Base-by-base conservation (phyloP, 2,329 filamentous ascomycete species). In the Trichophyton equinum region DNA sequence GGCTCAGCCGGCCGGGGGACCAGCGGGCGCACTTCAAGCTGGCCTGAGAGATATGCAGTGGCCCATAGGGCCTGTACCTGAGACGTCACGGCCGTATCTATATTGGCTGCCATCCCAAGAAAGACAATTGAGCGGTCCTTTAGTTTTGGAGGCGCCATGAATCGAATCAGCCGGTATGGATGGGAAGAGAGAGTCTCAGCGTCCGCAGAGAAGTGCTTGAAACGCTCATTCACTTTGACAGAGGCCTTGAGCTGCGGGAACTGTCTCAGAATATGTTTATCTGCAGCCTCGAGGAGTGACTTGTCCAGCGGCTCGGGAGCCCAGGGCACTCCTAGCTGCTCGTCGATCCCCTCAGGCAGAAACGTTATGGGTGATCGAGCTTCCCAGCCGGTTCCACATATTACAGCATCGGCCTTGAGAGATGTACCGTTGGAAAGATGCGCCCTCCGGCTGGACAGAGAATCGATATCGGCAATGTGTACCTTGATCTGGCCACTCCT, bases 51-150 rank as follows among this genome's bases (percentile, higher is more conserved):
- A 68, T 84, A 89, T 0, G 87, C 85, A 0, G 78, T 76, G 33
- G 86, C 77, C 85, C 85, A 88, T 2, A 87, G 74, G 0, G 81
- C 81, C 59, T 80, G 76, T 4, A 75, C 58, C 60, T 78, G 74
- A 8, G 75, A 69, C 1, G 71, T 69, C 25, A 73, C 65, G 2
- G 67, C 61, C 60, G 72, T 76, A 61, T 70, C 70, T 53, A 76
- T 66, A 65, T 72, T 74, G 40, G 68, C 69, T 40, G 75, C 65
- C 60, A 79, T 72, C 30, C 80, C 79, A 22, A 76, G 64, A 65
- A 82, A 82, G 4, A 76, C 79, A 4, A 81, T 69, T 1, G 76
- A 77, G 18, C 76, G 74, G 20, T 74, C 71, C 5, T 72, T 64
- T 7, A 76, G 71, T 0, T 76, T 71, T 0, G 75, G 67, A 0